Percentiles rank a stretch among this genome's conserved stretches.
Conservation (phyloP, 2,329 filamentous ascomycete species). For the Fusarium sp. region DNA sequence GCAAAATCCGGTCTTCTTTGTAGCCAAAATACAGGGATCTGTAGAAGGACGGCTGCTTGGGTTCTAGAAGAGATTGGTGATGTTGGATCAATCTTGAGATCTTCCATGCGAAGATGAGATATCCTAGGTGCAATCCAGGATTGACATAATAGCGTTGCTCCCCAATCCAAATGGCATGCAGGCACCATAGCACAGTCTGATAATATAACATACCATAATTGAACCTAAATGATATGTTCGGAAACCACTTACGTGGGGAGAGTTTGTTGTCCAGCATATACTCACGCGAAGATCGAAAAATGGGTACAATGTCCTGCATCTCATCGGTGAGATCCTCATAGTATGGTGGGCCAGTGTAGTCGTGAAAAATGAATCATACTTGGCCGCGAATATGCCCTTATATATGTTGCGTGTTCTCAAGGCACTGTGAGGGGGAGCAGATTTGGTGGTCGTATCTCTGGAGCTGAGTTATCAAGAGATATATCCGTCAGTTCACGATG, state of each 20-base stretch:
- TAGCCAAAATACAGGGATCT: background rate
- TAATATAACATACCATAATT: background rate
- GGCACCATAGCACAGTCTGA: background rate
- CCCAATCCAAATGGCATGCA: too few relatives aligned
- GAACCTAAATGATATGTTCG: background rate
- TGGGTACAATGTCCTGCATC: background rate
- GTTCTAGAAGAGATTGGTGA: background rate
- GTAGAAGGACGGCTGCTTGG: background rate
- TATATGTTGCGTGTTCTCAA: background rate
- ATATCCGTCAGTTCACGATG: background rate
- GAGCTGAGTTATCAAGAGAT: background rate
- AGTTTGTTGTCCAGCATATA: background rate
- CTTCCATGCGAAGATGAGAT: background rate
- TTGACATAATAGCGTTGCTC: too few relatives aligned
- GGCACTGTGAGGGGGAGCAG: background rate
- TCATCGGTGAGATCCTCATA: background rate
- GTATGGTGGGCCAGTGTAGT: background rate
- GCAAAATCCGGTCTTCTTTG: too few relatives aligned
- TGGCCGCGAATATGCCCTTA: background rate
- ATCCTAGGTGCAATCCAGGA: too few relatives aligned
- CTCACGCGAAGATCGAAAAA: background rate
- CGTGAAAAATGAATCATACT: background rate
- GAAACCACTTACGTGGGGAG: background rate
- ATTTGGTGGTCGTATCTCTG: accelerated
- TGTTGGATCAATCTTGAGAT: background rate